Percentiles rank a stretch among this genome's conserved stretches.
Evolutionary conservation across 1,284 basidiomycete genomes (phyloP).

Genomic region (Pseudozyma tsukubaensis): DNA sequence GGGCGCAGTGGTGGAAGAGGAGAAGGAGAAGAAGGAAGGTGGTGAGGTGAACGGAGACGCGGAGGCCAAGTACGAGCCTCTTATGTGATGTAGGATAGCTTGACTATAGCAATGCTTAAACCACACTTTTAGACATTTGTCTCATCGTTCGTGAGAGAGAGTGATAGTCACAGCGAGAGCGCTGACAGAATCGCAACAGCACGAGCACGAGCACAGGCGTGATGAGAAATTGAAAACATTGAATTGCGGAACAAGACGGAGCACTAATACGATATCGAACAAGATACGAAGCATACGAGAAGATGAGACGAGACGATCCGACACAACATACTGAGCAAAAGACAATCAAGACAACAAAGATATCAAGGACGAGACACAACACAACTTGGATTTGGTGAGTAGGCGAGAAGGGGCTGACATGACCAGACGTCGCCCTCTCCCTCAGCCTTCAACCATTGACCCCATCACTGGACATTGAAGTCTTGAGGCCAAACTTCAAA

Average conservation of each 20-base stretch:
- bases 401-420: not conserved
- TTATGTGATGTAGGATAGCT: conserved; percentile 4
- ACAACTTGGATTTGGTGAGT: not conserved
- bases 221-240: not conserved
- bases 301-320: too few relatives aligned
- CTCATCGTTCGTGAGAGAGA: not conserved
- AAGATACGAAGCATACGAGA: conserved; percentile 2
- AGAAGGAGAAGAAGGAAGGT: not conserved
- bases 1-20: conserved; percentile 1
- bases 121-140: not conserved
- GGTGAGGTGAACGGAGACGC: conserved; percentile 5
- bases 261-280: not conserved
- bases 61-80: conserved; percentile 10
- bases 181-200: not conserved
- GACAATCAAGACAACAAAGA: not conserved
- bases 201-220: not conserved
- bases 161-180: not conserved
- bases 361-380: not conserved
- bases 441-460: too few relatives aligned
- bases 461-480: conserved; percentile 1
- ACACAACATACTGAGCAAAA: not conserved
- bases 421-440: conserved; percentile 2
- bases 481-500: conserved; percentile 22
- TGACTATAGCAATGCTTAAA: not conserved
- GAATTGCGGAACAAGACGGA: not conserved